Conservation (phyloP, 1,139 yeast species). For the Debaryomycetaceae sp. region DNA sequence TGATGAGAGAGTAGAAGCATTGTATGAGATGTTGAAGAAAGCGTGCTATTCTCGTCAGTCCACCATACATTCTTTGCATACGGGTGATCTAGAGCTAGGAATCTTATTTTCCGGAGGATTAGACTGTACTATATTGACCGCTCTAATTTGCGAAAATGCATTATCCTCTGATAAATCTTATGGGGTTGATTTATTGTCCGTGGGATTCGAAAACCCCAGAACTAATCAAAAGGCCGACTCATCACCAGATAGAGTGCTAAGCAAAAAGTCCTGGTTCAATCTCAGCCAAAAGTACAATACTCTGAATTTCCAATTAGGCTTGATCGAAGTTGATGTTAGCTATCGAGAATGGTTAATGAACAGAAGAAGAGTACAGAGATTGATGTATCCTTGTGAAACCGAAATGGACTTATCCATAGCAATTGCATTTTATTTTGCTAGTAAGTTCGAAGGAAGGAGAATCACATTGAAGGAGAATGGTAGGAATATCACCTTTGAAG, state of each 20-base stretch:
- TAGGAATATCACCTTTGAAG: constrained; percentile 16
- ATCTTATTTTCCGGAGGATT: constrained; percentile 90
- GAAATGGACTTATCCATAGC: constrained; percentile 97
- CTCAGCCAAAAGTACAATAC: constrained; percentile 39
- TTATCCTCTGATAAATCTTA: not conserved
- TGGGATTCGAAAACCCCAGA: constrained; percentile 91
- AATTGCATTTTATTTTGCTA: constrained; percentile 89
- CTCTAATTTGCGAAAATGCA: constrained; percentile 29
- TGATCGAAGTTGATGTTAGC: constrained; percentile 68
- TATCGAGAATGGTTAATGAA: constrained; percentile 60
- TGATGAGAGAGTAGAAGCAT: constrained; percentile 5
- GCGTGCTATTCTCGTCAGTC: constrained; percentile 52
- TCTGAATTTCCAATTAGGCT: constrained; percentile 33
- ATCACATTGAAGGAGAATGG: constrained; percentile 13
- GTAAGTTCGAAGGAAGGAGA: constrained; percentile 50
- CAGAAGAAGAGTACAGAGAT: constrained; percentile 49
- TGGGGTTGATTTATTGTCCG: constrained; percentile 73
- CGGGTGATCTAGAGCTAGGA: constrained; percentile 43
- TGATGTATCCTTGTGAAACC: constrained; percentile 81
- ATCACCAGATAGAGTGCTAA: constrained; percentile 83
- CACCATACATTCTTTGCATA: constrained; percentile 54
- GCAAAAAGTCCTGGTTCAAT: constrained; percentile 57
- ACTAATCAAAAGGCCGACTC: constrained; percentile 54
- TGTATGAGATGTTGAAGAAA: constrained; percentile 24
- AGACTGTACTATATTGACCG: constrained; percentile 81